Percentiles rank a stretch among this genome's conserved stretches.
Evolutionary conservation across 495 filamentous ascomycete genomes (phyloP).

Genomic region (Pyronema domesticum): DNA sequence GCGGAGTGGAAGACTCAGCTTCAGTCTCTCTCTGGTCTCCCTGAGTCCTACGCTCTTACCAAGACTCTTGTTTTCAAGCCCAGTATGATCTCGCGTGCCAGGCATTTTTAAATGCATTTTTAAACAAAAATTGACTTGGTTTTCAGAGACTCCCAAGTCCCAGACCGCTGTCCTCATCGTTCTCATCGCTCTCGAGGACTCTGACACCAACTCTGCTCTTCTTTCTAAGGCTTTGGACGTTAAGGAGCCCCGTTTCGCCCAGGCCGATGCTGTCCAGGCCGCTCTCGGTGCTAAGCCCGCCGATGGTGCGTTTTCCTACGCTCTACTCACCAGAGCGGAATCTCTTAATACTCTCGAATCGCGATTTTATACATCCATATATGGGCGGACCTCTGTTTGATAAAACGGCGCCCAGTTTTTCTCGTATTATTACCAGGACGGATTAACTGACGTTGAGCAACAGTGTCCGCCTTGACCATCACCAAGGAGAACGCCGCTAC

Average conservation of each 20-base stretch:
- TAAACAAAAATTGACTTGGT: slow-evolving; percentile 1
- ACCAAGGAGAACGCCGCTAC: slow-evolving; percentile 20
- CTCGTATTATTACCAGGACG: background rate
- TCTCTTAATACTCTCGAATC: too few species aligned
- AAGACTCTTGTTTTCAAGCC: slow-evolving; percentile 26
- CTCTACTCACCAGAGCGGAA: background rate
- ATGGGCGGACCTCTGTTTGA: background rate
- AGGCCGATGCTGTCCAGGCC: slow-evolving; percentile 16
- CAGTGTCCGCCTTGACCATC: slow-evolving; percentile 22
- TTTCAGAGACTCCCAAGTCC: slow-evolving; percentile 23
- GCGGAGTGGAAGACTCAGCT: slow-evolving; percentile 23
- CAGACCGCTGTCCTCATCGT: slow-evolving; percentile 21
- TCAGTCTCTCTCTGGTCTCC: slow-evolving; percentile 14
- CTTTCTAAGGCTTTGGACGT: slow-evolving; percentile 19
- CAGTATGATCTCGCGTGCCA: slow-evolving; percentile 12
- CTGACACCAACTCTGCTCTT: slow-evolving; percentile 15
- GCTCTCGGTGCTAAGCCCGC: slow-evolving; percentile 19
- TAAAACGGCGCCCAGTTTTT: too few species aligned
- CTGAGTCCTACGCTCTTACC: slow-evolving; percentile 20
- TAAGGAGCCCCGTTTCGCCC: slow-evolving; percentile 25
- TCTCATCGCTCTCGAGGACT: slow-evolving; percentile 23
- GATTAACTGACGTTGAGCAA: background rate
- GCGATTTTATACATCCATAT: too few species aligned
- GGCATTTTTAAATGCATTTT: background rate
- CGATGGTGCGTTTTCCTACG: slow-evolving; percentile 9